phyloP scores from a whole-genome alignment of 2,329 filamentous ascomycete species.

The Fusarium graminum region DNA sequence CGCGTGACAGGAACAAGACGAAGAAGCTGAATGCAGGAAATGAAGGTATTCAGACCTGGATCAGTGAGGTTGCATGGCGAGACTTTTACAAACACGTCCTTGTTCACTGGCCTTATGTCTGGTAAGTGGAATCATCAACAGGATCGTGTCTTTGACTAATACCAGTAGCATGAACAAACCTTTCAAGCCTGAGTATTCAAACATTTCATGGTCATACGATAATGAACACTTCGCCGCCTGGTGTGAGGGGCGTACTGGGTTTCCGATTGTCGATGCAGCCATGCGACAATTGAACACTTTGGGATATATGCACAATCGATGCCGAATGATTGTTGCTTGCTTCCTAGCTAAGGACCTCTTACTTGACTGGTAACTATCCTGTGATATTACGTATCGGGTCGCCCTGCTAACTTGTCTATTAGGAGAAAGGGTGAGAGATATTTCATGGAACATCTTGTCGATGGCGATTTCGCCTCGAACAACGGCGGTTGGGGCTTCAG shows the following conservation, averaged over 20 bases:
- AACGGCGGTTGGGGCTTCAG: conserved; percentile 72
- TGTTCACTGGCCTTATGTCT: conserved; percentile 86
- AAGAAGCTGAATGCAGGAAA: conserved; percentile 75
- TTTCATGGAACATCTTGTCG: conserved; percentile 85
- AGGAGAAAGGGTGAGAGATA: conserved; percentile 80
- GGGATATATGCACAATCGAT: conserved; percentile 87
- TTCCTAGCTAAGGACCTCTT: conserved; percentile 85
- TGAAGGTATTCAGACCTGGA: conserved; percentile 78
- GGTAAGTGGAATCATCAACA: conserved; percentile 59
- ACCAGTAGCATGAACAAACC: conserved; percentile 67
- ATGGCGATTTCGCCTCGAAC: conserved; percentile 85
- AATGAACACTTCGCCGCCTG: conserved; percentile 77
- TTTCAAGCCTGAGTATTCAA: conserved; percentile 84
- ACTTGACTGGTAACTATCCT: conserved; percentile 70
- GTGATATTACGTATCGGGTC: not conserved
- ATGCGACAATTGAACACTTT: conserved; percentile 80
- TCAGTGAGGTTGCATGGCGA: conserved; percentile 86
- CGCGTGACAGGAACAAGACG: conserved; percentile 72
- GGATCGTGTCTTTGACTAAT: conserved; percentile 4
- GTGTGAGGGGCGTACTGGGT: conserved; percentile 80
- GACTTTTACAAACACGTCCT: conserved; percentile 92
- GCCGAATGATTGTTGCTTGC: conserved; percentile 85
- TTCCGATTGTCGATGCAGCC: conserved; percentile 86
- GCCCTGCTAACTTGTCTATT: not conserved
- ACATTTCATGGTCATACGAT: conserved; percentile 86